Evolutionary conservation across 2,329 filamentous ascomycete species (phyloP).

Genomic region (Grosmannia serpens): DNA sequence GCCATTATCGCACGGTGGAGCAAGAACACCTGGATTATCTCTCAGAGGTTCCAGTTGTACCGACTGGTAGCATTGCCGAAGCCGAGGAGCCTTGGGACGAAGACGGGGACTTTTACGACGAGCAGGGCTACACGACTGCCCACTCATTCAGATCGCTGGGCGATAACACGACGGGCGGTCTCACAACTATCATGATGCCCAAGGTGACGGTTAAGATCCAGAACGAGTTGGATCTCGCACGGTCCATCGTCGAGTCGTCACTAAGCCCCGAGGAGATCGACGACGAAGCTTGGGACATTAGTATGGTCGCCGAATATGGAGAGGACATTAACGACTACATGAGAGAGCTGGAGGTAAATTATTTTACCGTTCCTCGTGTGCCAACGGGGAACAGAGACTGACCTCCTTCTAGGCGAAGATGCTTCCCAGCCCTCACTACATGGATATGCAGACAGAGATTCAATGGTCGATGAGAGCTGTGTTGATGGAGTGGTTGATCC

Average conservation of each 20-base stretch:
- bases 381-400: constrained; percentile 3
- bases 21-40: constrained; percentile 1
- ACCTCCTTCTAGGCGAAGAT: constrained; percentile 13
- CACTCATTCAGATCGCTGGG: constrained; percentile 67
- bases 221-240: constrained; percentile 59
- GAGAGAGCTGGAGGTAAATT: constrained; percentile 68
- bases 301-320: constrained; percentile 94
- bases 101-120: constrained; percentile 56
- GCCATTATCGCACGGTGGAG: neutral
- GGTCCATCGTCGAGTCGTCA: constrained; percentile 52
- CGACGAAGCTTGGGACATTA: constrained; percentile 85
- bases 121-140: constrained; percentile 66
- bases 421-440: constrained; percentile 85
- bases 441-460: constrained; percentile 94
- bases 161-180: constrained; percentile 40
- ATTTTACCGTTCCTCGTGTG: neutral
- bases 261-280: constrained; percentile 65
- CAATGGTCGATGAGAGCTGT: constrained; percentile 98
- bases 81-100: constrained; percentile 69
- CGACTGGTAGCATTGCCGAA: constrained; percentile 25
- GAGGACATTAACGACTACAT: constrained; percentile 95
- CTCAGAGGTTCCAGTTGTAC: constrained; percentile 3
- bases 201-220: constrained; percentile 56
- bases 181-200: constrained; percentile 56
- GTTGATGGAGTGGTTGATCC: constrained; percentile 95